Base-by-base conservation (phyloP, 2,329 filamentous ascomycete species). In the Nemania serpens region DNA sequence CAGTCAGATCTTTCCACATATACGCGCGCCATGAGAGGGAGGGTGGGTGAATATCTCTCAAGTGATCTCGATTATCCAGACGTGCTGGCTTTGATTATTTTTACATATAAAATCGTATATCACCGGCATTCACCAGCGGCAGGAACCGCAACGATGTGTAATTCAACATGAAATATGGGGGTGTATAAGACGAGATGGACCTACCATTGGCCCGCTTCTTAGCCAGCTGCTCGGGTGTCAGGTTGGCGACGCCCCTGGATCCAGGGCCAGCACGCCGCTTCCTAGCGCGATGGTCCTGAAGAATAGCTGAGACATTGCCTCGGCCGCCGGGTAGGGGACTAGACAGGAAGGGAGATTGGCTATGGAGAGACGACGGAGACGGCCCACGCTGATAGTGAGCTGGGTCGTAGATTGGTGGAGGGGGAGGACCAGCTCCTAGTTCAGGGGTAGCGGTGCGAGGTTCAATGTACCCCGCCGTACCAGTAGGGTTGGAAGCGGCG, bases 221-320 rank as follows among this genome's bases (percentile, higher is more conserved):
- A 59, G 87, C 85, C 52, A 93, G 79, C 75, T 93, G 88, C 70
- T 93, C 90, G 37, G 88, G 86, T 1, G 89, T 91, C 72, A 89
- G 81, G 68, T 89, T 88, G 53, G 83, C 83, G 43, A 85, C 82
- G 11, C 82, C 82, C 48, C 82, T 75, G 25, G 78, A 78, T 5
- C 79, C 77, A 5, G 78, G 73, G 1, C 74, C 78, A 7, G 74
- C 73, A 67, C 79, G 82, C 66, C 80, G 79, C 70, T 77, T 83
- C 74, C 82, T 84, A 15, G 65, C 68, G 58, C 69, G 66, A 54
- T 72, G 71, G 47, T 71, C 71, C 59, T 70, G 68, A 43, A 62
- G 50, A 17, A 50, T 18, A 25, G 52, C 55, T 6, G 57, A 52
- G 59, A 48, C 54, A 62, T 58, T 56, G 42, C 60, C 57, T 47